phyloP scores from a whole-genome alignment of 257 asterid species.

The Misopates orontium region DNA sequence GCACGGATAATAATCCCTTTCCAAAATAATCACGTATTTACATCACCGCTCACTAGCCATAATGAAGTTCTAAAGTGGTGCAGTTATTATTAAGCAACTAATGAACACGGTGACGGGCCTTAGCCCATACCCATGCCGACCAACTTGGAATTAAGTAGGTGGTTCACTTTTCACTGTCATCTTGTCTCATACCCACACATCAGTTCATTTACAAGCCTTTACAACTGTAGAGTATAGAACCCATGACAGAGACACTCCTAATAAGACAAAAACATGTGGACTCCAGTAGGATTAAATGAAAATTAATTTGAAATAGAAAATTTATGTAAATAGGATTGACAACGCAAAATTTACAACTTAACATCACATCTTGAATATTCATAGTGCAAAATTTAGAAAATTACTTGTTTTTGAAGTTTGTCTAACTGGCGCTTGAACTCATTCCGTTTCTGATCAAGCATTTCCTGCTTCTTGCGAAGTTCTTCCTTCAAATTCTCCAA shows the following conservation, averaged over 20 bases:
- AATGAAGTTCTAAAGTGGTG: no score
- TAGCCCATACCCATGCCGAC: constrained; percentile 4
- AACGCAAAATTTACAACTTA: not conserved
- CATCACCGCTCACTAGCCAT: not conserved
- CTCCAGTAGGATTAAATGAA: constrained; percentile 13
- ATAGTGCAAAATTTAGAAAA: constrained; percentile 22
- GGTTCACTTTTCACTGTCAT: constrained; percentile 7
- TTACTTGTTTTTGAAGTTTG: constrained; percentile 87
- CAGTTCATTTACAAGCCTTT: constrained; percentile 12
- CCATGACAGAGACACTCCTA: constrained; percentile 14
- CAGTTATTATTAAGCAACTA: no score
- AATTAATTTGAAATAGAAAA: not conserved
- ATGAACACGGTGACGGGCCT: no score
- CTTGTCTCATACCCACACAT: constrained; percentile 4
- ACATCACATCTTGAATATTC: constrained; percentile 18
- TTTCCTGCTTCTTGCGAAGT: constrained; percentile 93
- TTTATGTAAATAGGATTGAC: constrained; percentile 6
- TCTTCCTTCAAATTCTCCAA: constrained; percentile 90
- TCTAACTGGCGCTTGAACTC: constrained; percentile 73
- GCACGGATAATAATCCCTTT: not conserved
- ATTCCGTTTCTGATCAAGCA: constrained; percentile 89
- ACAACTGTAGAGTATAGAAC: not conserved
- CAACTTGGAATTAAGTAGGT: not conserved
- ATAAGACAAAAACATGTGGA: not conserved
- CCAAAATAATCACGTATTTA: no score